Base-by-base conservation (phyloP, 1,284 basidiomycete species). In the Ustilago cynodontis region DNA sequence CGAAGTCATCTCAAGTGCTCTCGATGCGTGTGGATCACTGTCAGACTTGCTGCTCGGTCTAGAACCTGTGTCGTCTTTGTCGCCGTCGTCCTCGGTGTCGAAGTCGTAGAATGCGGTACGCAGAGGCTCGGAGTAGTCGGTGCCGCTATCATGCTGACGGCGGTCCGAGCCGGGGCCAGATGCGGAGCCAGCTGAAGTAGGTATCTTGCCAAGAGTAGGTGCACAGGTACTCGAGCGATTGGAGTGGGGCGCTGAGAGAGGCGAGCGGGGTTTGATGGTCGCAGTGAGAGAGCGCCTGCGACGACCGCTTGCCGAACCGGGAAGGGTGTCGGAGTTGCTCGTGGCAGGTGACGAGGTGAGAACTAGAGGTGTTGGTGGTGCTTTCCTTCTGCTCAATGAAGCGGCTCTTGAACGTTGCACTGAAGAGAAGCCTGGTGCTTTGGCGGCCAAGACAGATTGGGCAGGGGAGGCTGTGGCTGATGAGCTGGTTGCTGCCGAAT, bases 281-380 rank as follows among this genome's bases (percentile, higher is more conserved):
- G 61, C 65, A 18, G 65, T 43, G 8, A 53, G 60, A 22, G 71
- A 64, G 49, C 62, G 71, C 35, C 71, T 43, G 20, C 65, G 60
- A 5, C 35, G 60, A 18, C 49, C 62, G 24, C n/a, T 49, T 26
- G 70, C 59, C 2, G 65, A 67, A 3, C 64, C 70, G 18, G 70
- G 54, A 6, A 67, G 60, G 1, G 72, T 63, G 31, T 61, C 67
- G 2, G 59, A 54, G 24, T 57, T 55, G 60, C 55, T 67, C 6
- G 55, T 75, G 2, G 64, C 60, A 7, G 73, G 73, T 28, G 73
- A 76, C 29, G 65, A 66, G 16, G 53, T 60, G 35, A 76, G 65
- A 11, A 76, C 59, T 13, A 76, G 65, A 13, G 65, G 74, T 18
- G 74, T 37, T 0, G 74, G 74, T 20, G 74, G 65, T 0, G 65